Conservation (phyloP, 129 eudicot genomes). For the Escallonia herrerae region DNA sequence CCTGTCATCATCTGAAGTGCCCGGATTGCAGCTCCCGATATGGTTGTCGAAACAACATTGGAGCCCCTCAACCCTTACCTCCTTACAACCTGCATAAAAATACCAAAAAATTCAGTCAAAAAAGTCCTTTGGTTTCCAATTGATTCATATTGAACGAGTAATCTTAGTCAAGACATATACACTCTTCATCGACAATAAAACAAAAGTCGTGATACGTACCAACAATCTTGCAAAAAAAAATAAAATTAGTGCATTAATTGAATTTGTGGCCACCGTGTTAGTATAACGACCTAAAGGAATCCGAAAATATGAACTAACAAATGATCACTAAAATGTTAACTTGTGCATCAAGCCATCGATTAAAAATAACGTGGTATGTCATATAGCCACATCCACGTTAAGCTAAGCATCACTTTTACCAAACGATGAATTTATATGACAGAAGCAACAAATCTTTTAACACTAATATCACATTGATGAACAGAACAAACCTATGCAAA, state of each 20-base stretch:
- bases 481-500: background rate
- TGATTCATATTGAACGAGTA: too few species aligned
- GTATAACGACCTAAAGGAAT: too few species aligned
- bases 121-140: too few species aligned
- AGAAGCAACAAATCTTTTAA: background rate
- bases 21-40: background rate
- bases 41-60: background rate
- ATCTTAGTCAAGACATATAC: too few species aligned
- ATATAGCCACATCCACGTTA: background rate
- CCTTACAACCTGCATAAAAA: background rate
- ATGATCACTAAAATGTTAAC: background rate
- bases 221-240: too few species aligned
- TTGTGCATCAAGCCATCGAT: background rate
- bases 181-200: too few species aligned
- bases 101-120: too few species aligned
- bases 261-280: background rate
- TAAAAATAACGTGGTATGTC: background rate
- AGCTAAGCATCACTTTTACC: background rate
- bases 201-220: background rate
- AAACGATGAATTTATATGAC: background rate
- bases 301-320: too few species aligned
- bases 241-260: too few species aligned
- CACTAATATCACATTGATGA: background rate
- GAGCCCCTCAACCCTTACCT: background rate
- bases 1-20: background rate